These are phyloP conservation scores for Solioccasus polychromus DNA, from an alignment of 768 basidiomycete genomes.

Conservation along the genomic window DNA sequence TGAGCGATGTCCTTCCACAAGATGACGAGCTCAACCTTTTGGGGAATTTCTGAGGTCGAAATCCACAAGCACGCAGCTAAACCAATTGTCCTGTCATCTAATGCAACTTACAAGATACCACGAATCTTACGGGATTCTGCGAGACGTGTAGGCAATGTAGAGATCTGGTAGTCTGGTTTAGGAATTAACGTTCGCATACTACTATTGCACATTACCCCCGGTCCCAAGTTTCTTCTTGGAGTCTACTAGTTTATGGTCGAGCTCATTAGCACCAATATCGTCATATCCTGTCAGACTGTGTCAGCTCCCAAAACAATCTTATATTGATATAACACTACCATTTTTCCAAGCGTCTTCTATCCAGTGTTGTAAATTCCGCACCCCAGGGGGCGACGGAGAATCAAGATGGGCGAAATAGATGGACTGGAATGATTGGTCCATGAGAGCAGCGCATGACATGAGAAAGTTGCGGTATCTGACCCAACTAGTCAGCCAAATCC, in stretches of 20 bases:
- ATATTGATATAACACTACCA: slow-evolving; percentile 37
- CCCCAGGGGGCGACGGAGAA: slow-evolving; percentile 56
- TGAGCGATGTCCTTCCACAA: neutral
- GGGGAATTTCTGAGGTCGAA: slow-evolving; percentile 47
- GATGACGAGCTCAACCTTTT: slow-evolving; percentile 37
- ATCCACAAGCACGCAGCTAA: slow-evolving; percentile 62
- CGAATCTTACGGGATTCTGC: slow-evolving; percentile 74
- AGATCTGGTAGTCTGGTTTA: slow-evolving; percentile 48
- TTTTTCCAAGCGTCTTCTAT: slow-evolving; percentile 80
- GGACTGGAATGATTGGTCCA: slow-evolving; percentile 61
- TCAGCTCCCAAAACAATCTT: neutral
- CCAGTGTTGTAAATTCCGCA: slow-evolving; percentile 73
- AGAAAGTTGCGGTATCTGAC: slow-evolving; percentile 78
- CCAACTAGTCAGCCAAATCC: slow-evolving; percentile 1
- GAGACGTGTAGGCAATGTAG: slow-evolving; percentile 72
- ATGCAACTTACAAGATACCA: neutral
- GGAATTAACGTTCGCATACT: neutral
- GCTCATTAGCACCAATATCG: slow-evolving; percentile 56
- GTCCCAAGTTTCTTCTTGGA: slow-evolving; percentile 82
- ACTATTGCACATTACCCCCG: slow-evolving; percentile 45
- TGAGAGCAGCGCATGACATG: slow-evolving; percentile 72
- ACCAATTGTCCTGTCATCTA: neutral
- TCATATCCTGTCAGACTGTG: slow-evolving; percentile 58
- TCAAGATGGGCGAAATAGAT: slow-evolving; percentile 62
- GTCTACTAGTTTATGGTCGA: slow-evolving; percentile 49